Evolutionary conservation across 2,329 filamentous ascomycete genomes (phyloP).

Genomic region (Calonectria pseudoturangicola): DNA sequence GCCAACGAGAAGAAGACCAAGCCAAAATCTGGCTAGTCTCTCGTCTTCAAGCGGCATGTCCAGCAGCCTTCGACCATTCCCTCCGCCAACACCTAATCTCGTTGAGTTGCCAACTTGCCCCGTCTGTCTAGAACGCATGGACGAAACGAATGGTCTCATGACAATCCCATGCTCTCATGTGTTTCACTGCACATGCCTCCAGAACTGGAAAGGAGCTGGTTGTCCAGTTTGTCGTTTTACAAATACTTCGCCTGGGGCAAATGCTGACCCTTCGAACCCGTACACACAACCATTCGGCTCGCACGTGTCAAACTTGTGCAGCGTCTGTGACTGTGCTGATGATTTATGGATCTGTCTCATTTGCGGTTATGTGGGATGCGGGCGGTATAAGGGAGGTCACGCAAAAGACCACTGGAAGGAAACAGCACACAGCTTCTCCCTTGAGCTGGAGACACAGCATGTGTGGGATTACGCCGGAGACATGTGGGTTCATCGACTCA

Average conservation of each 20-base stretch:
- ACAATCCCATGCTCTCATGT: constrained; percentile 98
- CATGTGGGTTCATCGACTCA: constrained; percentile 95
- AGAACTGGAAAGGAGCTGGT: constrained; percentile 95
- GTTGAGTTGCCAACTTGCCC: constrained; percentile 96
- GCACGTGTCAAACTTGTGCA: constrained; percentile 82
- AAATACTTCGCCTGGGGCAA: constrained; percentile 63
- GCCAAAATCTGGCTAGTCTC: constrained; percentile 77
- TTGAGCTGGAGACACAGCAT: constrained; percentile 94
- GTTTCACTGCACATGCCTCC: constrained; percentile 96
- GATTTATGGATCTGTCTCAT: constrained; percentile 98
- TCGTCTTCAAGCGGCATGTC: constrained; percentile 64
- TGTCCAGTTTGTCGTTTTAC: constrained; percentile 97
- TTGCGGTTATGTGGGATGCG: constrained; percentile 94
- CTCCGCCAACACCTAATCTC: constrained; percentile 84
- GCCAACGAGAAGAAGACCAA: constrained; percentile 67
- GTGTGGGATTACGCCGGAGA: constrained; percentile 99
- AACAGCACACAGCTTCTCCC: constrained; percentile 91
- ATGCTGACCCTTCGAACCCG: constrained; percentile 69
- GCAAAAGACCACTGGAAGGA: constrained; percentile 95
- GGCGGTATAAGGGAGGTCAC: constrained; percentile 94
- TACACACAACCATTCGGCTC: constrained; percentile 75
- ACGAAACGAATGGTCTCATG: constrained; percentile 94
- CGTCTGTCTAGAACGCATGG: constrained; percentile 98
- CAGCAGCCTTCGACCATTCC: constrained; percentile 74
- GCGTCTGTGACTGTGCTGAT: constrained; percentile 84